Evolutionary conservation across 768 basidiomycete species (phyloP), one percentile per base, ranked within the genome.

Genomic region (Leccinum subgranulosum): DNA sequence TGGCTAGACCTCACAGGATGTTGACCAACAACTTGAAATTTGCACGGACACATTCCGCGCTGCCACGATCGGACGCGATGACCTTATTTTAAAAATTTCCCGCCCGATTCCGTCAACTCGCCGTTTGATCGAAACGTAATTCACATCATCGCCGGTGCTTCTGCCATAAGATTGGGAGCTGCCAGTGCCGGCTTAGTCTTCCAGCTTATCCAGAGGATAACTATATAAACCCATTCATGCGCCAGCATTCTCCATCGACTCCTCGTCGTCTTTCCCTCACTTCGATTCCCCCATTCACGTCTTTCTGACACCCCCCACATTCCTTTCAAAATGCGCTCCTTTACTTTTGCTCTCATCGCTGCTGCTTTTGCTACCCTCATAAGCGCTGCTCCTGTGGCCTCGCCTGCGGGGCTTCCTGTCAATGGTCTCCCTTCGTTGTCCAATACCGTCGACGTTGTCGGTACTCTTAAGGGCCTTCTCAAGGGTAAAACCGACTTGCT

Each of bases 291-390:
- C 19, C 27, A 21, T 28, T 3, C 39, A 51, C 23, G 45, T 49
- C 19, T 36, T 69, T 63, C 56, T 46, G 62, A 64, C 60, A 57
- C 61, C 64, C 39, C 60, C 59, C 62, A 71, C 73, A 56, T 55
- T 75, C 73, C 33, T 70, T 75, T 68, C 57, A 60, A 68, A 57
- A 77, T 77, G 76, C 69, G 63, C 66, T 75, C 73, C 54, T 74
- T 74, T 51, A 36, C 68, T 53, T 53, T 61, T 55, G 49, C 61
- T 62, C 51, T 71, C 61, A 49, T 70, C 51, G 55, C 63, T 57
- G 64, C 67, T 23, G 61, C 74, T 49, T 67, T 76, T 54, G 67
- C 67, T 54, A 56, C 69, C 54, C 51, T 73, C 59, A 49, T 66
- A n/a, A 54, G 55, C 23, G 63, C 70, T 47, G 65, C 66, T 25